Base-by-base conservation (phyloP, 2,329 filamentous ascomycete species). In the Aspergillus sp. region DNA sequence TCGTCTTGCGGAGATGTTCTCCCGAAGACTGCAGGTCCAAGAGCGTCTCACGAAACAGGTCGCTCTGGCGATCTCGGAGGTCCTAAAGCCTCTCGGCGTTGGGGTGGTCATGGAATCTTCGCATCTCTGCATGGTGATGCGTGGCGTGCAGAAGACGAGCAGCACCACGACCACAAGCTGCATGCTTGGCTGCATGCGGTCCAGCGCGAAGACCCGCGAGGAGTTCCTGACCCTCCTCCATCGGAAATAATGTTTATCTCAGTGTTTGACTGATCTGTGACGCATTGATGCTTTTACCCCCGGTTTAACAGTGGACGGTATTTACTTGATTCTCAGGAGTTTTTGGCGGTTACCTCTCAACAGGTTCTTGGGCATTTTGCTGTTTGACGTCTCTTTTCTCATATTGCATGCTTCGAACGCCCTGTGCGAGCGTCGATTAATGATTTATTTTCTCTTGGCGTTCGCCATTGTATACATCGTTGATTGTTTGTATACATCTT, bases 91-190 rank as follows among this genome's bases (percentile, higher is more conserved):
- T 2, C 90, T 95, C 68, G 94, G 94, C 44, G 93, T 99, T 2
- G 93, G 90, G 17, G 94, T 99, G 2, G 93, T 99, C 54, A 96
- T 99, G 87, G 94, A 99, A 68, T 95, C 90, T 13, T 92, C 85
- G 66, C 94, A 99, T 75, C 78, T 97, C 44, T 99, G 94, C 79
- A 99, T 97, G 93, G 91, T 96, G 14, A 97, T 96, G 92, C 85
- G 94, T 44, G 94, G 94, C n/a, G 93, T 99, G 9, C 84, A 96
- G 70, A 96, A 99, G 79, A 91, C 90, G 0, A 83, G 81, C 38
- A 86, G 89, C 47, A 88, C 83, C 16, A 97, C 94, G 6, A 94
- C 95, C 35, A 99, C 94, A 16, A 96, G 91, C 76, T 97, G 93
- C 70, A 95, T 99, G 75, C 82, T 97, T n/a, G 94, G 94, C 36